Conservation (phyloP, 805 yeast species). For the Candida ovalis region DNA sequence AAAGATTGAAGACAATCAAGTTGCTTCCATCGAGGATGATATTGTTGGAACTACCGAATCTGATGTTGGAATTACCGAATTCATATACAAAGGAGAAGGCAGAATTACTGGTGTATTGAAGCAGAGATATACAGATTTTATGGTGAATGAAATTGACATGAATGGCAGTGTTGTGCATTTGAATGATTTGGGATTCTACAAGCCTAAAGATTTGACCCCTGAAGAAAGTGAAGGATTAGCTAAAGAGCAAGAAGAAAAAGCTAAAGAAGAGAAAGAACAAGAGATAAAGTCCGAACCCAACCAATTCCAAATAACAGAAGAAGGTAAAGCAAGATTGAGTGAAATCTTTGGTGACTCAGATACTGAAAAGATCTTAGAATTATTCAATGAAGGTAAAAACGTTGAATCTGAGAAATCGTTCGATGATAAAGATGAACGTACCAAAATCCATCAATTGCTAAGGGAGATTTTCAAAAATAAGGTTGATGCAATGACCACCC, state of each 20-base stretch:
- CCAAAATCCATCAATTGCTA: slow-evolving; percentile 71
- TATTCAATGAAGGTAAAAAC: slow-evolving; percentile 48
- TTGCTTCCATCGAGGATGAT: neutral
- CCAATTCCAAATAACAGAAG: slow-evolving; percentile 41
- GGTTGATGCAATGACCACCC: slow-evolving; percentile 77
- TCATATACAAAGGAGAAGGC: slow-evolving; percentile 44
- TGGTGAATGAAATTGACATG: slow-evolving; percentile 80
- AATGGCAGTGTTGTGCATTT: slow-evolving; percentile 72
- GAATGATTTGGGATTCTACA: slow-evolving; percentile 55
- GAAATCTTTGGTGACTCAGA: slow-evolving; percentile 59
- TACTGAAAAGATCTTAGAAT: slow-evolving; percentile 46
- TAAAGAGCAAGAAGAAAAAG: slow-evolving; percentile 40
- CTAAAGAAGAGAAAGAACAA: slow-evolving; percentile 39
- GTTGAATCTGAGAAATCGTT: slow-evolving; percentile 56
- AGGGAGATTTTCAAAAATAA: slow-evolving; percentile 70
- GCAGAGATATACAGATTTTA: slow-evolving; percentile 88
- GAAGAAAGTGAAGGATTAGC: slow-evolving; percentile 30
- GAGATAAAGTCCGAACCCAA: slow-evolving; percentile 16
- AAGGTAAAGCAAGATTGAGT: slow-evolving; percentile 43
- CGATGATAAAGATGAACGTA: slow-evolving; percentile 69
- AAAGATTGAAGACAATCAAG: slow-evolving; percentile 5
- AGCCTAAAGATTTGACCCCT: neutral
- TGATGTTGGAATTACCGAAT: slow-evolving; percentile 87
- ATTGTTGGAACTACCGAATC: slow-evolving; percentile 52
- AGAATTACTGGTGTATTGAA: slow-evolving; percentile 82